A percentile compares a stretch with the other conserved stretches of the same genome.
Evolutionary conservation across 2,329 filamentous ascomycete species (phyloP).

Genomic region (Aspergillus pseudoglaucus): DNA sequence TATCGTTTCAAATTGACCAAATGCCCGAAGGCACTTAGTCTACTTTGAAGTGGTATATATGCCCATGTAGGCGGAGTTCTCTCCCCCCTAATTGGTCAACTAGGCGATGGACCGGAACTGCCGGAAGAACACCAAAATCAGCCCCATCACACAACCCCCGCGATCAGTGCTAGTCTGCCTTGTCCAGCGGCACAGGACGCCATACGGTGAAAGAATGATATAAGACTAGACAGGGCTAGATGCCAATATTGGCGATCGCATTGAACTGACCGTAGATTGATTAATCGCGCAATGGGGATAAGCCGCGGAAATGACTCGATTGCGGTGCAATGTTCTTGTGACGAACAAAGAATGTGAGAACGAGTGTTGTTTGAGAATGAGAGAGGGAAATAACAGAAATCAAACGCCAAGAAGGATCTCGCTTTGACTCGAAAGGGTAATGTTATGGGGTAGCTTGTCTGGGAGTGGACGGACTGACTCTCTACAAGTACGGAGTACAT

Average conservation of each 20-base stretch:
- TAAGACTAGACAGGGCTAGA: neutral
- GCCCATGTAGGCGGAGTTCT: neutral
- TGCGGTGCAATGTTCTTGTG: neutral
- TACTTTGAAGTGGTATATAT: slow-evolving; percentile 18
- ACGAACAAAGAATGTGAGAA: no score
- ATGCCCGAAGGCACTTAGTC: slow-evolving; percentile 41
- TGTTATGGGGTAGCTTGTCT: no score
- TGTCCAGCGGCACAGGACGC: no score
- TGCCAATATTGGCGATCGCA: neutral
- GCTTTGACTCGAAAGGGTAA: no score
- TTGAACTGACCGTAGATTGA: neutral
- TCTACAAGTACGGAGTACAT: no score
- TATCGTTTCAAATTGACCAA: slow-evolving; percentile 64
- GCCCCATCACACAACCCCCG: neutral
- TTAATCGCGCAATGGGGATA: neutral
- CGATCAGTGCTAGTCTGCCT: no score
- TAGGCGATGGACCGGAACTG: neutral
- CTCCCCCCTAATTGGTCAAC: slow-evolving; percentile 4
- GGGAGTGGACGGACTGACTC: no score
- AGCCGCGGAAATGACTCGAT: neutral
- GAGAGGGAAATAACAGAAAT: neutral
- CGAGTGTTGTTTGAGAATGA: neutral
- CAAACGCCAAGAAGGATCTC: neutral
- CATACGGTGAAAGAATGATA: neutral
- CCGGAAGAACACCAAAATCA: neutral